Conservation (phyloP, 345 rosid species). For the Eucalyptus polybractea region DNA sequence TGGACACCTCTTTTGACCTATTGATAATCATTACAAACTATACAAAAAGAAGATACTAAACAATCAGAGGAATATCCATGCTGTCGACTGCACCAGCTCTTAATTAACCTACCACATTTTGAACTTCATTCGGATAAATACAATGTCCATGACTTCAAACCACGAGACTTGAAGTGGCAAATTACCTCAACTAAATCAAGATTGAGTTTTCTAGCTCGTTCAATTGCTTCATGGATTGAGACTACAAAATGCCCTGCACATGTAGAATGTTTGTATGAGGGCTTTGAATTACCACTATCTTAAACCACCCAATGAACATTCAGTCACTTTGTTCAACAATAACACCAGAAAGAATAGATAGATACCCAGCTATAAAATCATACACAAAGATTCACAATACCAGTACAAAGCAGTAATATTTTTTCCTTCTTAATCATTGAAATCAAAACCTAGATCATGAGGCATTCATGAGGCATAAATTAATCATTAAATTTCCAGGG, state of each 20-base stretch:
- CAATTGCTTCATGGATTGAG: conserved; percentile 28
- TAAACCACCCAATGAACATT: background rate
- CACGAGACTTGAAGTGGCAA: background rate
- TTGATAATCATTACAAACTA: background rate
- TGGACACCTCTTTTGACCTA: background rate
- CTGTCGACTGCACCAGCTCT: background rate
- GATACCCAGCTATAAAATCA: background rate
- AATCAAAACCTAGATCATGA: background rate
- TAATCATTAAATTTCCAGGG: background rate
- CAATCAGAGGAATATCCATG: background rate
- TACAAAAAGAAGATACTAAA: background rate
- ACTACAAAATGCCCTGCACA: conserved; percentile 32
- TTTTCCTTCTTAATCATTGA: background rate
- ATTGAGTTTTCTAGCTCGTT: conserved; percentile 19
- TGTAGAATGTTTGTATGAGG: background rate
- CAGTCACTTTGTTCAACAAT: background rate
- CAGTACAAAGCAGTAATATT: background rate
- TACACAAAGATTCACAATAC: background rate
- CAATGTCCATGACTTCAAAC: background rate
- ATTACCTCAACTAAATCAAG: conserved; percentile 59
- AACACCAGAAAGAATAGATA: background rate
- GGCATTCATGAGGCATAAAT: background rate
- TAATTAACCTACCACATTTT: background rate
- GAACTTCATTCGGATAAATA: background rate
- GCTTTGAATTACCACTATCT: background rate